phyloP scores from a whole-genome alignment of 139 green algal genomes.

The Spirogloea muscicola region DNA sequence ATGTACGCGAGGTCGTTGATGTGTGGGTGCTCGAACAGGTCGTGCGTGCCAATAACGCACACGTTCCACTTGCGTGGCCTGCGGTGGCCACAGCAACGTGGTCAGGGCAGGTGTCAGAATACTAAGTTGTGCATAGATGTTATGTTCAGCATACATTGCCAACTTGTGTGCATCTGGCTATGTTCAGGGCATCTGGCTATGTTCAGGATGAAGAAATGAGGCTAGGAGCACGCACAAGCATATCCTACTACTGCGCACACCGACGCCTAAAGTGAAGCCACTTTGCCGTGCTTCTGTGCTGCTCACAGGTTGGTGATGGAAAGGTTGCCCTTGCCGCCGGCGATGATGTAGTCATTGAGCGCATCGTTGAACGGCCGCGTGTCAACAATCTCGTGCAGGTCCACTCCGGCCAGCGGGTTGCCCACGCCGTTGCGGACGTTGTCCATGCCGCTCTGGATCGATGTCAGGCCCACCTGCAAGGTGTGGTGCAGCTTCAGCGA shows the following conservation, averaged over 20 bases:
- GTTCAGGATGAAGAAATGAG: too few relatives aligned
- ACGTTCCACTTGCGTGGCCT: conserved; percentile 88
- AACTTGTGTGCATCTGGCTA: too few relatives aligned
- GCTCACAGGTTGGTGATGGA: conserved; percentile 82
- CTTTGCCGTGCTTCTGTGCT: too few relatives aligned
- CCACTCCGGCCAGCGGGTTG: conserved; percentile 73
- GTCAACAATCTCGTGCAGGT: conserved; percentile 92
- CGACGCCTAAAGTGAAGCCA: too few relatives aligned
- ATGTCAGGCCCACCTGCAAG: conserved; percentile 62
- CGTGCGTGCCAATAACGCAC: conserved; percentile 72
- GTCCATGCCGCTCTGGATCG: conserved; percentile 91
- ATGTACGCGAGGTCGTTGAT: conserved; percentile 98
- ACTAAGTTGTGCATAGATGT: conserved; percentile 58
- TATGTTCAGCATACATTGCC: too few relatives aligned
- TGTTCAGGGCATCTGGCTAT: too few relatives aligned
- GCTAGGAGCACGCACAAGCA: too few relatives aligned
- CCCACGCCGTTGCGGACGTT: conserved; percentile 94
- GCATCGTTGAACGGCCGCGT: conserved; percentile 55
- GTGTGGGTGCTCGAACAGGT: conserved; percentile 95
- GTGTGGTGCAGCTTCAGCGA: too few relatives aligned
- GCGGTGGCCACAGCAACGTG: too few relatives aligned
- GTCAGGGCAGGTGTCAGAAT: neutral
- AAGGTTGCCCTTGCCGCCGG: conserved; percentile 65
- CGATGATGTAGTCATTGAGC: conserved; percentile 72
- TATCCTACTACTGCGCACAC: too few relatives aligned